Conservation (phyloP, 2,329 filamentous ascomycete species). For the Cadophora luteo-olivacea region DNA sequence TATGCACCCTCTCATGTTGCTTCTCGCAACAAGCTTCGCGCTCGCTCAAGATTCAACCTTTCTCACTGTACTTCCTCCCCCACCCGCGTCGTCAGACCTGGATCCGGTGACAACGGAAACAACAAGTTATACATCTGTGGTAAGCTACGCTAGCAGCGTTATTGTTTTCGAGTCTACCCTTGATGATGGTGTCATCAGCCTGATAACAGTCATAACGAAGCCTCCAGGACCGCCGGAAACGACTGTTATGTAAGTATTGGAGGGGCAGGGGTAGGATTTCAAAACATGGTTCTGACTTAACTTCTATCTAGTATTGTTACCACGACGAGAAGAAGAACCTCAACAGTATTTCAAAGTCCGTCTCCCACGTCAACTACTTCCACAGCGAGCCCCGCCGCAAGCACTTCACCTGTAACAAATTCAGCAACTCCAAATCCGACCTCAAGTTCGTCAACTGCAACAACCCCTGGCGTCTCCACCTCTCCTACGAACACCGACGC, state of each 20-base stretch:
- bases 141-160: conserved; percentile 1
- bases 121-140: background rate
- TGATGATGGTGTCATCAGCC: background rate
- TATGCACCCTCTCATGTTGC: background rate
- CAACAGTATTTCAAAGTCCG: background rate
- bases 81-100: background rate
- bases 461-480: background rate
- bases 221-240: conserved; percentile 3
- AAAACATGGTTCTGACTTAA: background rate
- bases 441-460: background rate
- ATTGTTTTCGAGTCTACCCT: background rate
- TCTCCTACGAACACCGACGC: background rate
- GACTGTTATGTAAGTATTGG: background rate
- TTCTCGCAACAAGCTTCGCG: background rate
- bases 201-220: background rate
- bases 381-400: background rate
- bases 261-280: background rate
- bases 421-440: background rate
- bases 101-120: background rate
- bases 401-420: background rate
- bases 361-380: background rate
- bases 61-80: background rate
- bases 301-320: background rate
- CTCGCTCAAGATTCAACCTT: background rate
- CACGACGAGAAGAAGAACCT: conserved; percentile 3